Percentiles rank a stretch among this genome's conserved stretches.
Evolutionary conservation across 371 early-diverging fungal genomes (phyloP).

Genomic region (Apophysomyces elegans): DNA sequence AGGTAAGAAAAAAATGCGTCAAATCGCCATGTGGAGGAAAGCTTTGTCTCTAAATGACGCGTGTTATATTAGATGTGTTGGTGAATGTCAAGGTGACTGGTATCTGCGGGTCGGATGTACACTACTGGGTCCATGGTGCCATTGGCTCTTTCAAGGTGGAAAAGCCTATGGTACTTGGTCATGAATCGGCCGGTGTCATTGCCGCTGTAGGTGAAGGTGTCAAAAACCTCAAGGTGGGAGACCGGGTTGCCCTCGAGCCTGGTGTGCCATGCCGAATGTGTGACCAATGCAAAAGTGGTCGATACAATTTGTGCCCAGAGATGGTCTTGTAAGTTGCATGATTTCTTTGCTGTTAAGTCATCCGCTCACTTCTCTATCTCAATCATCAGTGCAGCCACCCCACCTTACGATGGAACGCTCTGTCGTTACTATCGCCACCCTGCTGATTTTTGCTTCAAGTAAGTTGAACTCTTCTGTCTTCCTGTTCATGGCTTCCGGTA

Average conservation of each 20-base stretch:
- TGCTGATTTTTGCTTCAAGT: constrained; percentile 59
- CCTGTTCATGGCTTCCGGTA: background rate
- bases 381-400: constrained; percentile 49
- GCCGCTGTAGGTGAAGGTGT: constrained; percentile 61
- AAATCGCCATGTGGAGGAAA: background rate
- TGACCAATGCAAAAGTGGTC: constrained; percentile 53
- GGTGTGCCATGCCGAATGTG: constrained; percentile 74
- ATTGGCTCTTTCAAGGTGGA: constrained; percentile 49
- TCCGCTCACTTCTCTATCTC: constrained; percentile 12
- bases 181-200: constrained; percentile 77
- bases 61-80: constrained; percentile 36
- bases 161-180: constrained; percentile 76
- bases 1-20: constrained; percentile 17
- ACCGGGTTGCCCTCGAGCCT: constrained; percentile 65
- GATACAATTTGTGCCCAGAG: constrained; percentile 56
- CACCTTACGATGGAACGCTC: constrained; percentile 57
- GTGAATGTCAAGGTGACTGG: constrained; percentile 55
- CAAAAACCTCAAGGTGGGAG: constrained; percentile 65
- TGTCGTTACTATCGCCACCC: constrained; percentile 55
- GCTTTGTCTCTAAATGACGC: background rate
- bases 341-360: background rate
- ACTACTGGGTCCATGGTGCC: constrained; percentile 55
- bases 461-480: constrained; percentile 19
- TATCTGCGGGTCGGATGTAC: constrained; percentile 57
- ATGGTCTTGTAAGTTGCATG: constrained; percentile 40